Percentiles rank a stretch among this genome's conserved stretches.
phyloP scores from a whole-genome alignment of 1,284 basidiomycete species.

The Fomitiporia mediterranea region DNA sequence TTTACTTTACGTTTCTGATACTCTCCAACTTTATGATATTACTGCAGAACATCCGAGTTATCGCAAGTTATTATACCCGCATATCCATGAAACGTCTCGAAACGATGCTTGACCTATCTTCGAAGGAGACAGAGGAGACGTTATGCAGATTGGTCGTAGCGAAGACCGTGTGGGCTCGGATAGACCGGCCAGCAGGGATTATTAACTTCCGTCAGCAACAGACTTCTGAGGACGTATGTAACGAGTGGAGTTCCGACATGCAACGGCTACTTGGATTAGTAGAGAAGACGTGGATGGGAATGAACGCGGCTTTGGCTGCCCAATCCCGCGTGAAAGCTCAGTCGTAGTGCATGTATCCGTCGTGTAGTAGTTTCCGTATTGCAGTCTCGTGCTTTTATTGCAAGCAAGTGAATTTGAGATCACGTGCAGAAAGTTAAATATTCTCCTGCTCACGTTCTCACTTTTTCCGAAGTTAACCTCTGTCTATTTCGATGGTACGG shows the following conservation, averaged over 20 bases:
- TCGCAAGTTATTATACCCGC: constrained; percentile 92
- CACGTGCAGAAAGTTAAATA: constrained; percentile 9
- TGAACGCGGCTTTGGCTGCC: constrained; percentile 81
- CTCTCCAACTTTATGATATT: constrained; percentile 10
- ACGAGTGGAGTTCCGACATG: constrained; percentile 96
- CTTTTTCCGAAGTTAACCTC: not conserved
- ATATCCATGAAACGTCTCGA: constrained; percentile 85
- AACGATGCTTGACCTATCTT: constrained; percentile 82
- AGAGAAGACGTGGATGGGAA: constrained; percentile 88
- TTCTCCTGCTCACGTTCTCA: constrained; percentile 3
- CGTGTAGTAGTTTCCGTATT: not conserved
- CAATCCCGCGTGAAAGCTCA: constrained; percentile 59
- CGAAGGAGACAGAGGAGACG: constrained; percentile 80
- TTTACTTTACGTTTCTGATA: constrained; percentile 3
- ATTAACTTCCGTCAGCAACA: constrained; percentile 80
- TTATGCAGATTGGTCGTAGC: constrained; percentile 88
- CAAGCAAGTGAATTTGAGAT: too few relatives aligned
- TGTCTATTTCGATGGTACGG: constrained; percentile 61
- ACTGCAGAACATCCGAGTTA: constrained; percentile 88
- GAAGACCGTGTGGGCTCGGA: constrained; percentile 89
- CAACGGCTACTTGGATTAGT: constrained; percentile 78
- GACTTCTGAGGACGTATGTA: constrained; percentile 87
- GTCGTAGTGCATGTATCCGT: constrained; percentile 15
- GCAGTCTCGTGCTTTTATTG: not conserved
- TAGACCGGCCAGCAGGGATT: constrained; percentile 88